phyloP scores from a whole-genome alignment of 163 green algal species.

The Chlamydomonas reinhardtii region DNA sequence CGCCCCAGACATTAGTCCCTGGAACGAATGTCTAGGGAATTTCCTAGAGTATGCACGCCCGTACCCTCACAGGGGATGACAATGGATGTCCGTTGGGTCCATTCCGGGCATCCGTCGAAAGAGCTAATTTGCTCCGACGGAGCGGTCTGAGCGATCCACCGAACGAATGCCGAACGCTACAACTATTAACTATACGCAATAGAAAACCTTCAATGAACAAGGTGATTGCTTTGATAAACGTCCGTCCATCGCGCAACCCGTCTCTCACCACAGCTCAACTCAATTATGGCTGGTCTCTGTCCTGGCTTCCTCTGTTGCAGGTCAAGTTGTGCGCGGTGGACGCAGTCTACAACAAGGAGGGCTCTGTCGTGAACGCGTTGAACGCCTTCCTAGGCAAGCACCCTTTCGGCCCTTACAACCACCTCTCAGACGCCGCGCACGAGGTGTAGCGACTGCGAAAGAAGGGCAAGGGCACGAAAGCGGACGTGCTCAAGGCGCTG shows the following conservation, averaged over 20 bases:
- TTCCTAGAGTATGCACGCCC: too few relatives aligned
- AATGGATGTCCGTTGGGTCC: too few relatives aligned
- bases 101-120: too few relatives aligned
- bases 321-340: conserved; percentile 3
- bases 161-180: too few relatives aligned
- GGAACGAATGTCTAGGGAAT: too few relatives aligned
- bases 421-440: neutral
- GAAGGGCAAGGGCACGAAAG: neutral
- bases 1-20: too few relatives aligned
- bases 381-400: neutral
- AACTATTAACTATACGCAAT: too few relatives aligned
- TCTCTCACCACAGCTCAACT: neutral
- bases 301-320: neutral
- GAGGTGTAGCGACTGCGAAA: neutral
- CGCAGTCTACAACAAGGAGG: neutral
- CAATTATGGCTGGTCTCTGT: neutral
- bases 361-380: neutral
- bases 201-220: too few relatives aligned
- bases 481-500: neutral
- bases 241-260: neutral
- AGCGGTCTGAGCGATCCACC: too few relatives aligned
- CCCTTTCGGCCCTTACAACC: neutral
- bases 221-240: neutral
- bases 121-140: too few relatives aligned
- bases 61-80: too few relatives aligned